phyloP scores from a whole-genome alignment of 2,329 filamentous ascomycete genomes.

The Cladophialophora yegresii region DNA sequence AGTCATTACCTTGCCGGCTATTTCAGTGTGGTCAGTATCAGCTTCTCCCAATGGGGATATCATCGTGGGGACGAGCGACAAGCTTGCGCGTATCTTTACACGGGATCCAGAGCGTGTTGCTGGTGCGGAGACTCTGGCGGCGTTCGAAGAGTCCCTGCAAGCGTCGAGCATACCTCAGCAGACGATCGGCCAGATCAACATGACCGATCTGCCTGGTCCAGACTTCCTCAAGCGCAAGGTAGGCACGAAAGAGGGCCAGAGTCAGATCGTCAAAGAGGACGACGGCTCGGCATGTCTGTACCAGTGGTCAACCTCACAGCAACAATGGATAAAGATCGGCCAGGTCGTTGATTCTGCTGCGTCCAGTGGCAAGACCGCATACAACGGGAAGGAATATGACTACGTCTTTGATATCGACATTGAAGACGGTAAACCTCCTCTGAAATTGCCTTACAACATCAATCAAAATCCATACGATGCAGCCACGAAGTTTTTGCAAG shows the following conservation, averaged over 20 bases:
- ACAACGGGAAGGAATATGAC: slow-evolving; percentile 86
- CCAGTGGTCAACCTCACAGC: slow-evolving; percentile 73
- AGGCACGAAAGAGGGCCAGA: slow-evolving; percentile 94
- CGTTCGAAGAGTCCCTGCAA: slow-evolving; percentile 81
- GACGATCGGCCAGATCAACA: slow-evolving; percentile 79
- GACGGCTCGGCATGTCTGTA: slow-evolving; percentile 84
- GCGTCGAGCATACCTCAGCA: slow-evolving; percentile 85
- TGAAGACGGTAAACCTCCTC: slow-evolving; percentile 85
- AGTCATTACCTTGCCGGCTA: slow-evolving; percentile 94
- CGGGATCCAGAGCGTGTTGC: slow-evolving; percentile 70
- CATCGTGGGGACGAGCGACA: slow-evolving; percentile 88
- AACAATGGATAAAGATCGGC: slow-evolving; percentile 85
- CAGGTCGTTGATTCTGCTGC: slow-evolving; percentile 88
- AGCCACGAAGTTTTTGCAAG: slow-evolving; percentile 84
- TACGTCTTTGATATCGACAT: slow-evolving; percentile 97
- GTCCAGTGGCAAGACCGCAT: slow-evolving; percentile 75
- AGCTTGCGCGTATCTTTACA: slow-evolving; percentile 80
- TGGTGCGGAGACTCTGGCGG: slow-evolving; percentile 64
- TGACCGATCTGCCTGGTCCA: slow-evolving; percentile 84
- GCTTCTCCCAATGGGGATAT: slow-evolving; percentile 83
- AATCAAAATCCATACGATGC: slow-evolving; percentile 91
- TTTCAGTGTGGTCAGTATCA: slow-evolving; percentile 94
- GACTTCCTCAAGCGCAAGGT: slow-evolving; percentile 79
- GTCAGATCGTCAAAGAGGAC: slow-evolving; percentile 82
- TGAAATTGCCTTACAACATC: slow-evolving; percentile 92